A percentile compares a stretch with the other conserved stretches of the same genome.
Evolutionary conservation across 805 yeast species (phyloP).

Genomic region (Metschnikowia anglica): DNA sequence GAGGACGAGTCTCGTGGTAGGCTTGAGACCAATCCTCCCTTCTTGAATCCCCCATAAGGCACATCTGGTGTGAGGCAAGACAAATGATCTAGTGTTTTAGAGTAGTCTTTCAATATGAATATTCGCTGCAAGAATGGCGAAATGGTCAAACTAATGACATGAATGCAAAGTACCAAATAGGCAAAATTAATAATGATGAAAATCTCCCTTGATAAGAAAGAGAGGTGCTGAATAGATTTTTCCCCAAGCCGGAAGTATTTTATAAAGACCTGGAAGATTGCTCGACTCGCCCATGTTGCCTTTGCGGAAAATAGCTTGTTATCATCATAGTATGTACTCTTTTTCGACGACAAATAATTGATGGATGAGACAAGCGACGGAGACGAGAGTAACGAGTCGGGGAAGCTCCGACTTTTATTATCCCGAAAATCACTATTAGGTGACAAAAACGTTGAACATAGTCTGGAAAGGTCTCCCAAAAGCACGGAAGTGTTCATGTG

Average conservation of each 20-base stretch:
- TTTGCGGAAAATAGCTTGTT: conserved; percentile 4
- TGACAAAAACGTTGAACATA: neutral
- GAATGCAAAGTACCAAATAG: conserved; percentile 27
- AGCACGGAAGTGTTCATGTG: neutral
- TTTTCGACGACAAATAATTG: conserved; percentile 1
- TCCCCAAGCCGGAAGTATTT: conserved; percentile 2
- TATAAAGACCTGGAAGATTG: neutral
- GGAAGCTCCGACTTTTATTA: neutral
- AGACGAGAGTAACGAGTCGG: neutral
- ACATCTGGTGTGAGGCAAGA: conserved; percentile 24
- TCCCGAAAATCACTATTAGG: neutral
- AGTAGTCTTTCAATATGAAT: conserved; percentile 21
- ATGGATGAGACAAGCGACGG: neutral
- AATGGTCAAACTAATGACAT: conserved; percentile 25
- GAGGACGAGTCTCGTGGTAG: conserved; percentile 13
- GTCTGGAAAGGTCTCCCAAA: neutral
- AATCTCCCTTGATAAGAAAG: conserved; percentile 15
- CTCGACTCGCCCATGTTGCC: conserved; percentile 7
- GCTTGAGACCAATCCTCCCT: conserved; percentile 10
- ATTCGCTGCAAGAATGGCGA: conserved; percentile 20
- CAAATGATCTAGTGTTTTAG: conserved; percentile 24
- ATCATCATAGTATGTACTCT: conserved; percentile 4
- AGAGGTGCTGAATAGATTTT: neutral
- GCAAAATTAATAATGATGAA: conserved; percentile 19
- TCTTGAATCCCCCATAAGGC: conserved; percentile 19